These are phyloP conservation scores for Aspergillus hortae DNA, from an alignment of 2,329 filamentous ascomycete species.

Conservation along the genomic window DNA sequence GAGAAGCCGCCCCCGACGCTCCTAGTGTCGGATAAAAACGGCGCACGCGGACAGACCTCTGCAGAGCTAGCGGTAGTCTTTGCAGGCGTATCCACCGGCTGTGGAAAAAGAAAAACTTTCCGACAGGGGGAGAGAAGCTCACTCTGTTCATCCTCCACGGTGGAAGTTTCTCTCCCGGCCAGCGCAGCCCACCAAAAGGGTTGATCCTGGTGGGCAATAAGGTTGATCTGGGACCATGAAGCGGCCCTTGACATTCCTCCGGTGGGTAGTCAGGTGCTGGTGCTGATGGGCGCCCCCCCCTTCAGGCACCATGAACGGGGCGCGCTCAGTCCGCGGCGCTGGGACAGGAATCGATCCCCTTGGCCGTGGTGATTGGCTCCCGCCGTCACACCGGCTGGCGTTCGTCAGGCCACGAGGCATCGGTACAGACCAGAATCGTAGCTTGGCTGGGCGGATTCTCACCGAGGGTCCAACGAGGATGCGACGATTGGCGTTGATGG, in stretches of 20 bases:
- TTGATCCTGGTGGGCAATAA: slow-evolving; percentile 4
- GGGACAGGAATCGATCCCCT: not conserved
- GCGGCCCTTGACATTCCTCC: not conserved
- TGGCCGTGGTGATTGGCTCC: not conserved
- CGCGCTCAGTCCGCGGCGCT: not conserved
- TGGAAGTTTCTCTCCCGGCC: not conserved
- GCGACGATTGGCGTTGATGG: not conserved
- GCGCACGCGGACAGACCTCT: slow-evolving; percentile 5
- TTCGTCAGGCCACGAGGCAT: slow-evolving; percentile 4
- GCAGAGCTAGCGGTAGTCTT: not conserved
- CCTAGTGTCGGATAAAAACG: slow-evolving; percentile 10
- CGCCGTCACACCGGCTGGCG: not conserved
- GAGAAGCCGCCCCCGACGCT: not conserved
- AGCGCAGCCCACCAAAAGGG: not conserved
- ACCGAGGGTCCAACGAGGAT: not conserved
- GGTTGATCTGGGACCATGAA: slow-evolving; percentile 3
- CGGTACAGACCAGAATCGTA: not conserved
- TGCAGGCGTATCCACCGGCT: not conserved
- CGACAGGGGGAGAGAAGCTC: not conserved
- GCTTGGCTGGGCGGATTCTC: not conserved
- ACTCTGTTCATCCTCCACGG: too few species aligned
- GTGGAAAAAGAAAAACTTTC: not conserved
- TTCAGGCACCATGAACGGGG: slow-evolving; percentile 7
- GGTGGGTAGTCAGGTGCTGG: not conserved
- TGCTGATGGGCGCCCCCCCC: not conserved